Percentiles rank a stretch among this genome's conserved stretches.
phyloP scores from a whole-genome alignment of 2,329 filamentous ascomycete genomes.

The Claviceps monticola region DNA sequence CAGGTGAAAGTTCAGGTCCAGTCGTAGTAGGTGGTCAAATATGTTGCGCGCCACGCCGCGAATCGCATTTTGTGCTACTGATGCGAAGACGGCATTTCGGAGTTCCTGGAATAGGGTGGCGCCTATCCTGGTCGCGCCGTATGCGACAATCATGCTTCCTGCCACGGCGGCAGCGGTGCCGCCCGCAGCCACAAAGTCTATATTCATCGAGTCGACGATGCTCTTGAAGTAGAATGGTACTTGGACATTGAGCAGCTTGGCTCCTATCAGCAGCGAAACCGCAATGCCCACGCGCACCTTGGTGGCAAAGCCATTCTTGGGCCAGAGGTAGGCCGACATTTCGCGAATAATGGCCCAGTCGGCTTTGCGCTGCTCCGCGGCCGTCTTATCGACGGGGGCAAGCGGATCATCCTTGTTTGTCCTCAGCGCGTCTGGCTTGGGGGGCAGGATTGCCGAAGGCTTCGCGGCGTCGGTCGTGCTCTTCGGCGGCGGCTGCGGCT shows the following conservation, averaged over 20 bases:
- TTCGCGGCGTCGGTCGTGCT: not conserved
- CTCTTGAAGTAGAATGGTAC: constrained; percentile 98
- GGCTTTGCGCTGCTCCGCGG: constrained; percentile 83
- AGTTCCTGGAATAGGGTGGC: constrained; percentile 86
- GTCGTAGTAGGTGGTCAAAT: constrained; percentile 73
- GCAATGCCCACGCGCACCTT: constrained; percentile 76
- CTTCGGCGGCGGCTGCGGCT: constrained; percentile 11
- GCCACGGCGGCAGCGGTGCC: constrained; percentile 81
- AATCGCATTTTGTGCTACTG: constrained; percentile 93
- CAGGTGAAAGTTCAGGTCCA: constrained; percentile 90
- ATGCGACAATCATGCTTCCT: constrained; percentile 84
- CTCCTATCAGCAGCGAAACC: constrained; percentile 70
- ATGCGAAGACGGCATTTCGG: constrained; percentile 91
- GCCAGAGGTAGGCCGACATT: constrained; percentile 94
- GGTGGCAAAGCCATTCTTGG: constrained; percentile 60
- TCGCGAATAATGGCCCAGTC: constrained; percentile 99
- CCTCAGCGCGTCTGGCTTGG: constrained; percentile 7
- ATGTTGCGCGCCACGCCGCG: constrained; percentile 82
- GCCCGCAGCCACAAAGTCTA: constrained; percentile 77
- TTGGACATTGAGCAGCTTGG: constrained; percentile 93
- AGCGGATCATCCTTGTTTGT: constrained; percentile 18
- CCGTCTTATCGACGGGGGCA: constrained; percentile 31
- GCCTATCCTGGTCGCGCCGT: constrained; percentile 77
- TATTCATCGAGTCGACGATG: constrained; percentile 95
- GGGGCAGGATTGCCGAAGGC: constrained; percentile 1